Base-by-base conservation (phyloP, 176 grass and related monocot genomes). In the bread wheat (Triticum aestivum) region DNA sequence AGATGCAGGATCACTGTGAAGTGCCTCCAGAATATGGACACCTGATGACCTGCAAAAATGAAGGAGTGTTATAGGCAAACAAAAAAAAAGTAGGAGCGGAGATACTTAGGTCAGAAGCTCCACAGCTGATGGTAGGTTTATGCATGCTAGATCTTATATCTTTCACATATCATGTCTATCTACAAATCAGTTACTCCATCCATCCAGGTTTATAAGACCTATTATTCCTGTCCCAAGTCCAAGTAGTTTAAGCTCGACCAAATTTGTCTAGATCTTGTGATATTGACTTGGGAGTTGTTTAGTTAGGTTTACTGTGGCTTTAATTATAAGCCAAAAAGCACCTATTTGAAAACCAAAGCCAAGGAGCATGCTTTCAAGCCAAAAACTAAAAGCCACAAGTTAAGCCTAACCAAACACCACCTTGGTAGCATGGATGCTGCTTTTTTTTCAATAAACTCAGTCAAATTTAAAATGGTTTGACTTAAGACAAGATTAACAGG, bases 1-100 rank as follows among this genome's bases (percentile, higher is more conserved):
- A 79, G 97, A 94, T 70, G 97, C 97, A 87, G 97, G 97, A 84
- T 99, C 97, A 65, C 90, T 88, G 83, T 97, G 97, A 91, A 99
- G 97, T 87, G 97, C 97, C 85, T 99, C 97, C 54, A 99, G 94
- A 90, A 99, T 99, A 90, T 89, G 87, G 66, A 86, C 80, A 85
- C 88, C 92, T 79, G 94, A 89, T 78, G 84, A 81, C 92, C 96
- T 98, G 93, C 91, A 95, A 72, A 32, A 58, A 93, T 85, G 33
- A 27, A 74, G 79, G 83, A 56, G 6, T 24, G 61, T 98, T 93
- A 98, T 91, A 87, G 87, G 76, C 3, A 29, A 47, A 44, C 42
- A 44, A 87, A 80, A 65, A 75, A 68, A 83, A 71, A 68, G 20
- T 30, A 78, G 18, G 42, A 59, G 34, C 6, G 78, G 67, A 83